These are phyloP conservation scores for Vitis amurensis DNA, from an alignment of 164 flowering plant species.

Conservation along the genomic window DNA sequence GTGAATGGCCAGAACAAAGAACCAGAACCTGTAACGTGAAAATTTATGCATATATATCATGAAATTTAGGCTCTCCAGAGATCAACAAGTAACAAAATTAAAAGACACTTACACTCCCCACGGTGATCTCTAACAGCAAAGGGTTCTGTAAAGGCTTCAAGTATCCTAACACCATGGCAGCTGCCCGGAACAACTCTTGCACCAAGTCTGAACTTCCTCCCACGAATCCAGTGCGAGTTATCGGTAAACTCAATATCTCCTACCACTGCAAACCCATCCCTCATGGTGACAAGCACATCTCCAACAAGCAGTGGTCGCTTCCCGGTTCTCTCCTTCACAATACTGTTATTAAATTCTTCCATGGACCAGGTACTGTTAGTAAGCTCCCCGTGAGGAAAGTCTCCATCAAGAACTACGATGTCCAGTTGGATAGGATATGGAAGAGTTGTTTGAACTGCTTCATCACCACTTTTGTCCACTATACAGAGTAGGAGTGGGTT, in stretches of 20 bases:
- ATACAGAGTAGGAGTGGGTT: conserved; percentile 41
- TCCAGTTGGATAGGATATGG: conserved; percentile 47
- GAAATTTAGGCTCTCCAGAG: too few relatives aligned
- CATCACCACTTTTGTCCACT: conserved; percentile 25
- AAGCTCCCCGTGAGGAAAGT: conserved; percentile 35
- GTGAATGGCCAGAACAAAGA: too few relatives aligned
- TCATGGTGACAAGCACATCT: conserved; percentile 40
- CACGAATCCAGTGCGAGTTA: conserved; percentile 78
- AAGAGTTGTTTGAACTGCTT: conserved; percentile 12
- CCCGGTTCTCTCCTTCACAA: conserved; percentile 57
- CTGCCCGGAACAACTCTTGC: conserved; percentile 45
- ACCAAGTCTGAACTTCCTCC: conserved; percentile 61
- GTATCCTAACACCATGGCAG: conserved; percentile 34
- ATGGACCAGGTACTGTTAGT: conserved; percentile 34
- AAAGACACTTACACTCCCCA: conserved; percentile 46
- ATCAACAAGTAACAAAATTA: not conserved
- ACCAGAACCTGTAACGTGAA: too few relatives aligned
- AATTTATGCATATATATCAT: too few relatives aligned
- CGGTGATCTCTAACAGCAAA: conserved; percentile 73
- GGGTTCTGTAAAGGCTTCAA: conserved; percentile 60
- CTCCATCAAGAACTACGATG: conserved; percentile 61
- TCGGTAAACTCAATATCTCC: conserved; percentile 65
- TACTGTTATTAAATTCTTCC: conserved; percentile 44
- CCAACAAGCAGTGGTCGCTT: conserved; percentile 68
- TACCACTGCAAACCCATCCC: conserved; percentile 38